Conservation (phyloP, 2,329 filamentous ascomycete species). For the Microdochium trichocladiopsis region DNA sequence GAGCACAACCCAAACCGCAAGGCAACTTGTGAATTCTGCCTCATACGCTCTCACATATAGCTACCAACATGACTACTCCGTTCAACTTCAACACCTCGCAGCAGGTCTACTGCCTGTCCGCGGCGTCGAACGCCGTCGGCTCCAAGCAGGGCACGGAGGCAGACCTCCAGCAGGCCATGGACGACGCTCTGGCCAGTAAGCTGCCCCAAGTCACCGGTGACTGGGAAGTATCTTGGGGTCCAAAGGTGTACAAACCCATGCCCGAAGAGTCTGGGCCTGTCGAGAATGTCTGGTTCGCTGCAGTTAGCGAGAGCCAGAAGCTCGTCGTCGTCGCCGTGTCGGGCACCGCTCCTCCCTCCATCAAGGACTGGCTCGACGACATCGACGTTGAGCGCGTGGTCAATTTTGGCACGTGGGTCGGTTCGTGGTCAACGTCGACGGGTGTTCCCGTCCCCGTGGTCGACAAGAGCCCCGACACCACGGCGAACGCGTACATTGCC, state of each 20-base stretch:
- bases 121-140: conserved; percentile 1
- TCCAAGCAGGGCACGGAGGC: conserved; percentile 4
- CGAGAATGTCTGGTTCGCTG: conserved; percentile 1
- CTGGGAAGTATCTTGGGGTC: conserved; percentile 1
- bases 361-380: not conserved
- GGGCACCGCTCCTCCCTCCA: not conserved
- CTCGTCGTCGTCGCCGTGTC: not conserved
- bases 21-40: no score
- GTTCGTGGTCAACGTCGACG: not conserved
- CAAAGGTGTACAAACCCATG: not conserved
- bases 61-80: no score
- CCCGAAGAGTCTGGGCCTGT: not conserved
- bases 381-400: not conserved
- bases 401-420: not conserved
- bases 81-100: not conserved
- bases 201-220: not conserved
- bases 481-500: not conserved
- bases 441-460: not conserved
- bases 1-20: no score
- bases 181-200: not conserved
- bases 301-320: not conserved
- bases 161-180: not conserved
- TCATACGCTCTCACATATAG: no score
- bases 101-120: not conserved
- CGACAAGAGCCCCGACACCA: not conserved